Evolutionary conservation across 2,329 filamentous ascomycete genomes (phyloP), one percentile per base, ranked within the genome.

Genomic region (Verticillium isaacii): DNA sequence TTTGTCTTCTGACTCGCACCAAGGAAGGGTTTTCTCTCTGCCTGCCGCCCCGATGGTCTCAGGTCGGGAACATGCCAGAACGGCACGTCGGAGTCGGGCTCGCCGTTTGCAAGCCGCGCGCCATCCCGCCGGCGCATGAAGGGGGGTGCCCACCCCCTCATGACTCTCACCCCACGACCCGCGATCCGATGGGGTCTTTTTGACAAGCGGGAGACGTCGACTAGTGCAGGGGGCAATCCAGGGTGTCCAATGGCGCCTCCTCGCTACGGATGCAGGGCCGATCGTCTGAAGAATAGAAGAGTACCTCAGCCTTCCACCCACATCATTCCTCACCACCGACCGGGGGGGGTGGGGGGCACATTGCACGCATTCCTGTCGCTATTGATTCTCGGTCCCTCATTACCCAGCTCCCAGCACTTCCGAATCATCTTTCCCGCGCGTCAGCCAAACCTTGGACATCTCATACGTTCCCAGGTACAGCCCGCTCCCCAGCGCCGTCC

Each of bases 381-480:
- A 12, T 52, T 8, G 45, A 12, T 5, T 23, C 29, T 4, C 11
- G n/a, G n/a, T n/a, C 45, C 11, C n/a, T 19, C 14, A 12, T 25
- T 52, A 52, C 45, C 12, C 45, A 14, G 45, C 19, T 9, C 36
- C 23, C 36, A 41, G 34, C 34, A 58, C 56, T 17, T 41, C 56
- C 25, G 69, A 64, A 73, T 70, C 72, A 59, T 77, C 75, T 65
- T 79, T 82, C 60, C 75, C 72, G 56, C 73, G 69, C 58, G 76
- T 78, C 65, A 89, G 73, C 80, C 85, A 91, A 45, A 85, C 78
- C 70, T 92, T 88, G 11, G 90, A 89, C 66, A 88, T 88, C 74
- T 97, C 93, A 75, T 97, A 97, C 54, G 90, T 89, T 29, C 92
- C 91, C 52, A 97, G 77, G 79, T 97, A 97, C 61, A 97, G 76